phyloP scores from a whole-genome alignment of 163 green algal species.

The Scenedesmus sp. region DNA sequence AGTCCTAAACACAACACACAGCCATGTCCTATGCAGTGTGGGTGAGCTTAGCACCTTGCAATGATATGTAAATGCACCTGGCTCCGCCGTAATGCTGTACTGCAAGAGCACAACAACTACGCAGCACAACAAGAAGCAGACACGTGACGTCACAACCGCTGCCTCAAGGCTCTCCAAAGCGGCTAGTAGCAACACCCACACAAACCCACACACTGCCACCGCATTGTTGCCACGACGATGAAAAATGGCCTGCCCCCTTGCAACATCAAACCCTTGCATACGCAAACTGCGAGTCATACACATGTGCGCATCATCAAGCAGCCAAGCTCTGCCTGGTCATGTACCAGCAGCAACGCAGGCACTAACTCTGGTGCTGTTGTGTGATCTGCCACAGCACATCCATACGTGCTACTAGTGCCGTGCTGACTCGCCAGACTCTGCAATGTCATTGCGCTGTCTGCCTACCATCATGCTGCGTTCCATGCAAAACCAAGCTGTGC shows the following conservation, averaged over 20 bases:
- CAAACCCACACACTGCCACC: not conserved
- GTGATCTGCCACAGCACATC: too few species aligned
- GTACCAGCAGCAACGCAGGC: too few species aligned
- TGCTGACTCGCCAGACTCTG: too few species aligned
- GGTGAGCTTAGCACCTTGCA: not conserved
- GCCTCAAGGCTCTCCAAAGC: not conserved
- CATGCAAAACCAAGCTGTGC: too few species aligned
- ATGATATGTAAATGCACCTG: not conserved
- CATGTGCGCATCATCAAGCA: too few species aligned
- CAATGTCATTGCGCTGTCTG: too few species aligned
- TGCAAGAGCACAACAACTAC: not conserved
- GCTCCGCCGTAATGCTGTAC: not conserved
- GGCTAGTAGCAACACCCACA: not conserved
- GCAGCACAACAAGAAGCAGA: not conserved
- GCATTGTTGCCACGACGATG: not conserved
- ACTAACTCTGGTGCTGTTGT: too few species aligned
- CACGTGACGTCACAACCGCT: not conserved
- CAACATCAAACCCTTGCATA: not conserved
- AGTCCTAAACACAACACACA: not conserved
- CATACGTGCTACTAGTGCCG: too few species aligned
- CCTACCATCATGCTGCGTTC: too few species aligned
- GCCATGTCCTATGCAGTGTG: not conserved
- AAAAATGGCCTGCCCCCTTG: not conserved
- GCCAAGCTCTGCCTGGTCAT: too few species aligned
- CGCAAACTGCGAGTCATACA: too few species aligned